Percentiles rank a stretch among this genome's conserved stretches.
These are phyloP conservation scores for Globisporangium paddicum DNA, from an alignment of 352 stramenopile species.

Conservation along the genomic window DNA sequence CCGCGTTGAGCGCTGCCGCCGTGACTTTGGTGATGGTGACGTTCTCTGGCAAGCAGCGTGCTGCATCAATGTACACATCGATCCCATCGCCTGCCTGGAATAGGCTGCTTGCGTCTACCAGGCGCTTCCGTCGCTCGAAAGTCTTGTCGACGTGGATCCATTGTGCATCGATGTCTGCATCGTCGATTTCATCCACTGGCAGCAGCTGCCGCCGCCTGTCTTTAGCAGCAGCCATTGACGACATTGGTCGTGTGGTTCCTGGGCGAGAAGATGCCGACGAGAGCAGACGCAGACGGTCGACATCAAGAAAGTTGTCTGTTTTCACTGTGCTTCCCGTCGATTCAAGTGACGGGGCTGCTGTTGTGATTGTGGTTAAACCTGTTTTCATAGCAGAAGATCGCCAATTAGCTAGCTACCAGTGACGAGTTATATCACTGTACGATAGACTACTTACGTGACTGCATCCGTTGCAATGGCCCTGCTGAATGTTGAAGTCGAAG, in stretches of 20 bases:
- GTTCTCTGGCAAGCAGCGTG: conserved; percentile 68
- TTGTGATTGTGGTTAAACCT: neutral
- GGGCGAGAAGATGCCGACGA: conserved; percentile 27
- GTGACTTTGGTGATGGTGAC: conserved; percentile 69
- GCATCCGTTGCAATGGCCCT: neutral
- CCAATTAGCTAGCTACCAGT: no score
- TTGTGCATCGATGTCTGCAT: neutral
- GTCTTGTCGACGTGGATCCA: conserved; percentile 43
- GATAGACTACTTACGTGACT: neutral
- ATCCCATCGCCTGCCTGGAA: conserved; percentile 73
- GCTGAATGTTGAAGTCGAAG: neutral
- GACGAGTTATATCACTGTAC: no score
- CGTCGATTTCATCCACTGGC: conserved; percentile 20
- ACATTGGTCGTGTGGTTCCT: conserved; percentile 20
- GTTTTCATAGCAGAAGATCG: no score
- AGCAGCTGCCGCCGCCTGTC: conserved; percentile 18
- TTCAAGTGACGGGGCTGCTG: neutral
- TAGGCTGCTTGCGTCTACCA: conserved; percentile 13
- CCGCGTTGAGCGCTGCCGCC: conserved; percentile 46
- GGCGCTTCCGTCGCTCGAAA: conserved; percentile 19
- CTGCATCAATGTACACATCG: conserved; percentile 76
- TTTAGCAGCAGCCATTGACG: conserved; percentile 15
- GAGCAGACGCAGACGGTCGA: conserved; percentile 27
- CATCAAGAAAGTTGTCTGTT: conserved; percentile 21
- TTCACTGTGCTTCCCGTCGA: conserved; percentile 3